Evolutionary conservation across 1,284 basidiomycete genomes (phyloP), one percentile per base, ranked within the genome.

Genomic region (Ceratobasidium sp.): DNA sequence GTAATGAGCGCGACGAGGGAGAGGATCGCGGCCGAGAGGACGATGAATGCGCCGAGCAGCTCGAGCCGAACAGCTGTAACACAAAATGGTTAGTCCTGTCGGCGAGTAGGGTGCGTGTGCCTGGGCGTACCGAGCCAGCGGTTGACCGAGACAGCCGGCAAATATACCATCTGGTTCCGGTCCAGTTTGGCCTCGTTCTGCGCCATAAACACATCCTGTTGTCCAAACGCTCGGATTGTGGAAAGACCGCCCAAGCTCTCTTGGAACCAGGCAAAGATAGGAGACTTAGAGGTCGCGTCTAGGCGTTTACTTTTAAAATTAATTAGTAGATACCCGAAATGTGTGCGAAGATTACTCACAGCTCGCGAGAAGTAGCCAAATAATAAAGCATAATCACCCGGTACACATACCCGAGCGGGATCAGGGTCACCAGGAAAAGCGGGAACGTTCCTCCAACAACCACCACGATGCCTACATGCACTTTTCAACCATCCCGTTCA

Each of bases 201-300:
- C 12, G 86, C 84, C 18, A 87, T 85, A 81, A 98, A 98, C 7
- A 92, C 84, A 0, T 80, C 67, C 76, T 91, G 86, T 77, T 94
- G 92, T 56, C 84, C 81, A 81, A 89, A 94, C 0, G 91, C 92
- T 2, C 95, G 88, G 77, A 98, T 96, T 21, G 92, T 94, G 0
- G 91, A 87, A 9, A 96, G 82, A 8, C 95, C 96, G 3, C 87
- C 86, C 11, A 98, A 83, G 0, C 92, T 91, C 79, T 76, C 83
- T 49, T 80, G 72, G 79, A 84, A 84, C 77, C 88, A 82, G 1
- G 84, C 83, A 79, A 97, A 96, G 76, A 98, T 94, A 9, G 96
- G 96, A 0, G 92, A 94, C 72, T 92, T 90, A 12, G 92, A 92
- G 33, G 93, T 89, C 4, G 96, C 91, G 77, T 97, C 95, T 9